Conservation (phyloP, 2,329 filamentous ascomycete species). For the Penicillium sp. region DNA sequence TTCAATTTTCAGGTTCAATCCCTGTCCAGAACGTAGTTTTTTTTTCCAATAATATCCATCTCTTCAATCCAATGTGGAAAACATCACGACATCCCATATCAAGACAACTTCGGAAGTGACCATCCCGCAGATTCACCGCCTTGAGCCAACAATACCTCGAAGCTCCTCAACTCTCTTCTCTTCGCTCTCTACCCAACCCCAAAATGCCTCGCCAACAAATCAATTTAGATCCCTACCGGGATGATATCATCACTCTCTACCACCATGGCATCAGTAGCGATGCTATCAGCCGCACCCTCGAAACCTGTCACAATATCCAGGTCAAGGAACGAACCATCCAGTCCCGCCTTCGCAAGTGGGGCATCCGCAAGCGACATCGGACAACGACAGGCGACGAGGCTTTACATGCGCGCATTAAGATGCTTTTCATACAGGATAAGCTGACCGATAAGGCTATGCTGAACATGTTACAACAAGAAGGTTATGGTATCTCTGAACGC, state of each 20-base stretch:
- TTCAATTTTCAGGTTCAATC: not conserved
- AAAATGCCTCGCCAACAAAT: slow-evolving; percentile 26
- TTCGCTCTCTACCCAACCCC: not conserved
- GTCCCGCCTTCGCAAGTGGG: slow-evolving; percentile 27
- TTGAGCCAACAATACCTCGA: slow-evolving; percentile 3
- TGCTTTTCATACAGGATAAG: slow-evolving; percentile 22
- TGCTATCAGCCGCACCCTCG: slow-evolving; percentile 22
- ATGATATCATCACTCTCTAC: slow-evolving; percentile 24
- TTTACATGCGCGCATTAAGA: slow-evolving; percentile 22
- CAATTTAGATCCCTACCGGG: slow-evolving; percentile 25
- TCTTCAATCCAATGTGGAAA: not conserved
- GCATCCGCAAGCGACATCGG: slow-evolving; percentile 26
- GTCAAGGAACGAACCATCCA: slow-evolving; percentile 26
- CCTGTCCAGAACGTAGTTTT: not conserved
- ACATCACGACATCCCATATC: not conserved
- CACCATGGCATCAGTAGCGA: slow-evolving; percentile 25
- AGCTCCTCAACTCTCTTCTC: not conserved
- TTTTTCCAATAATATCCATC: not conserved
- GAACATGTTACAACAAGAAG: slow-evolving; percentile 22
- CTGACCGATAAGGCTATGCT: slow-evolving; percentile 28
- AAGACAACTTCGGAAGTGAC: not conserved
- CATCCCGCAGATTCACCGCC: slow-evolving; percentile 19
- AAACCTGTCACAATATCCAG: slow-evolving; percentile 24
- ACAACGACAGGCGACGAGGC: slow-evolving; percentile 24
- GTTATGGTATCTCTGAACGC: slow-evolving; percentile 26